Evolutionary conservation across 257 asterid species (phyloP).

Genomic region (Solanum neorickii): DNA sequence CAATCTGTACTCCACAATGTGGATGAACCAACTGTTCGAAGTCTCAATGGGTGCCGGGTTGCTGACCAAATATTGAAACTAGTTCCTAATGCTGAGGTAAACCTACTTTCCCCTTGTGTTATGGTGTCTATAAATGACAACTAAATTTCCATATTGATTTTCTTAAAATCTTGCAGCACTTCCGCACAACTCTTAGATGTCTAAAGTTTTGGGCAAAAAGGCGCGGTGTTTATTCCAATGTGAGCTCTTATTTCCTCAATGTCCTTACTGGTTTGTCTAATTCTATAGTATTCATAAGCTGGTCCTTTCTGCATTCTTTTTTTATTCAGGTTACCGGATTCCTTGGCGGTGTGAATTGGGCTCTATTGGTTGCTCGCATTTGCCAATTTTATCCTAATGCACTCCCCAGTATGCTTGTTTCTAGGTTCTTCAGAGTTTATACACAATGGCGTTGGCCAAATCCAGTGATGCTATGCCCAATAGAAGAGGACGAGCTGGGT

Average conservation of each 20-base stretch:
- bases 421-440: conserved; percentile 34
- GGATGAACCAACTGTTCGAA: conserved; percentile 83
- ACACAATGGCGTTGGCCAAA: conserved; percentile 44
- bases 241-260: neutral
- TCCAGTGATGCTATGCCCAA: conserved; percentile 35
- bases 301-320: neutral
- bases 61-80: conserved; percentile 94
- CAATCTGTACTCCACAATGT: conserved; percentile 60
- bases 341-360: conserved; percentile 36
- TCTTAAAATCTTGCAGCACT: conserved; percentile 10
- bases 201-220: conserved; percentile 31
- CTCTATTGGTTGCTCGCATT: conserved; percentile 26
- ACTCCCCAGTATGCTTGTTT: conserved; percentile 31
- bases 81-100: conserved; percentile 79
- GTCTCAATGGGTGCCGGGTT: conserved; percentile 94
- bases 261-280: neutral
- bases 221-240: conserved; percentile 38
- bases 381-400: conserved; percentile 38
- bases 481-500: conserved; percentile 29
- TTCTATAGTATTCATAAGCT: neutral
- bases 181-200: conserved; percentile 31
- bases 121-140: neutral
- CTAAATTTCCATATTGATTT: neutral
- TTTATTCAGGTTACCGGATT: conserved; percentile 25
- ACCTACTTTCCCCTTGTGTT: neutral